These are phyloP conservation scores for Aspergillus melleus DNA, from an alignment of 2,329 filamentous ascomycete species.

Conservation along the genomic window DNA sequence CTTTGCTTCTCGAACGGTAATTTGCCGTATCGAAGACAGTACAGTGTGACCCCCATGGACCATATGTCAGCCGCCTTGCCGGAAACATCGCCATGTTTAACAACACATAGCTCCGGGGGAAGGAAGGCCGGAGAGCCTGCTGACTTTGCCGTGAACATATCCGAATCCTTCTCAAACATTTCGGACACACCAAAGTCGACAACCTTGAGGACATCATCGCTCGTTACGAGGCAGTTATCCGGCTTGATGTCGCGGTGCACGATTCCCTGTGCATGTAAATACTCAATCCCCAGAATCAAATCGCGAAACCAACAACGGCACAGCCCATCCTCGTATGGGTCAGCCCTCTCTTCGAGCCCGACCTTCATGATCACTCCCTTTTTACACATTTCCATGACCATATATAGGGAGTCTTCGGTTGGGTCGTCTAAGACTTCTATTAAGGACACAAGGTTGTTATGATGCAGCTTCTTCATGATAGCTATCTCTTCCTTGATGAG, in stretches of 20 bases:
- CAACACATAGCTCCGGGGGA: conserved; percentile 86
- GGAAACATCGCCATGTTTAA: conserved; percentile 81
- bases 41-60: conserved; percentile 97
- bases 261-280: conserved; percentile 90
- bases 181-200: conserved; percentile 99
- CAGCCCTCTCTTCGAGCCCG: conserved; percentile 76
- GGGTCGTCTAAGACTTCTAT: conserved; percentile 96
- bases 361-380: conserved; percentile 98
- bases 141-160: conserved; percentile 91
- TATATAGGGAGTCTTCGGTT: conserved; percentile 92
- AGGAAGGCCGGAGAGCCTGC: conserved; percentile 94
- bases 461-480: conserved; percentile 98
- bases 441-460: conserved; percentile 87
- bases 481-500: conserved; percentile 95
- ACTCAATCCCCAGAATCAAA: conserved; percentile 91
- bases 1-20: conserved; percentile 81
- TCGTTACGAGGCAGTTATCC: conserved; percentile 87
- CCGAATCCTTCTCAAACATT: conserved; percentile 86
- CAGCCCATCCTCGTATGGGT: conserved; percentile 77
- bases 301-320: conserved; percentile 94
- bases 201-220: conserved; percentile 92
- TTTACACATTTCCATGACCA: conserved; percentile 99
- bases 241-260: conserved; percentile 98
- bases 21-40: conserved; percentile 83
- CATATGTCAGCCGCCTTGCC: conserved; percentile 92